Percentiles rank a stretch among this genome's conserved stretches.
Conservation (phyloP, 108 stramenopile species). For the Conticribra guillardii region DNA sequence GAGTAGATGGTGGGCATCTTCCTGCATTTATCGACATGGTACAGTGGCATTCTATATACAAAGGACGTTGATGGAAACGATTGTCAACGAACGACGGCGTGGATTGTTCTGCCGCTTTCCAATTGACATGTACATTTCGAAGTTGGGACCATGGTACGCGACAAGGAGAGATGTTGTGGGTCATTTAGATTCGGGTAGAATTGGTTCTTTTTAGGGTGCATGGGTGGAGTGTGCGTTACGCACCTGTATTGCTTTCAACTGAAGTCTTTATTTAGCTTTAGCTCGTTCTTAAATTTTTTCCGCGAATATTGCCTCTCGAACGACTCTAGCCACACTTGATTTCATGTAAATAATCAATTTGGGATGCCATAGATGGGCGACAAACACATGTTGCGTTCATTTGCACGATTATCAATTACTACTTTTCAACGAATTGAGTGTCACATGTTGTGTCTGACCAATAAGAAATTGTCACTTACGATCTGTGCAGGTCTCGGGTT, state of each 20-base stretch:
- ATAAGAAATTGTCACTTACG: too few species aligned
- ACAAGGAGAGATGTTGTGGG: conserved; percentile 41
- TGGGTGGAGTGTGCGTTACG: neutral
- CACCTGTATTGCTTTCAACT: conserved; percentile 7
- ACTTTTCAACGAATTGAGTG: too few species aligned
- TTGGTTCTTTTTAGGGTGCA: conserved; percentile 25
- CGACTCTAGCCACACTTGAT: too few species aligned
- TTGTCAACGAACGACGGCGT: conserved; percentile 40
- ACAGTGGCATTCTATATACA: conserved; percentile 48
- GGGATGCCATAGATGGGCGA: too few species aligned
- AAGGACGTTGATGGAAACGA: conserved; percentile 32
- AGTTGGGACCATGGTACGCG: conserved; percentile 47
- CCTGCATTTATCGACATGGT: conserved; percentile 44
- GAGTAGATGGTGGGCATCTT: conserved; percentile 8
- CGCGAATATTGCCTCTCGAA: too few species aligned
- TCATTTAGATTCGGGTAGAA: conserved; percentile 33
- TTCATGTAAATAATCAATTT: too few species aligned
- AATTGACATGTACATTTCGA: conserved; percentile 52
- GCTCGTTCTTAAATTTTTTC: too few species aligned
- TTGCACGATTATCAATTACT: too few species aligned
- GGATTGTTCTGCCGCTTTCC: conserved; percentile 45
- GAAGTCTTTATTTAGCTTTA: too few species aligned
- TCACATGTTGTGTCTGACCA: too few species aligned
- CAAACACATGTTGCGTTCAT: too few species aligned
- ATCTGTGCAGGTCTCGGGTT: too few species aligned